These are phyloP conservation scores for Podila clonocystis DNA, from an alignment of 192 early-diverging fungal species.

Conservation along the genomic window DNA sequence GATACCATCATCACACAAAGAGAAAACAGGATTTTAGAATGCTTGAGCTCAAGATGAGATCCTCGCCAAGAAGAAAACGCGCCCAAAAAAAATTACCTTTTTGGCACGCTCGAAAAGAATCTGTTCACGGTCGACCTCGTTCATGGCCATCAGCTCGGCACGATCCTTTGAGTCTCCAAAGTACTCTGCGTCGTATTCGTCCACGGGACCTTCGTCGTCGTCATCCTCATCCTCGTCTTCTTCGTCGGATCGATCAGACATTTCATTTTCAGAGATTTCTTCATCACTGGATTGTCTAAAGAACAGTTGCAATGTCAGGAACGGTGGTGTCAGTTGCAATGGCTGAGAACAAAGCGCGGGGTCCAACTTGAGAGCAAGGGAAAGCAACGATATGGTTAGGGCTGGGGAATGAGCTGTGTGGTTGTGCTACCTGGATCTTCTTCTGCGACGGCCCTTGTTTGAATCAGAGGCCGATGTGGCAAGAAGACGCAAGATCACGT, in stretches of 20 bases:
- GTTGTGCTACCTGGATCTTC: constrained; percentile 34
- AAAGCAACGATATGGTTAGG: no score
- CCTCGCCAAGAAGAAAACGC: no score
- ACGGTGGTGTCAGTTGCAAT: no score
- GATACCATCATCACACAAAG: not conserved
- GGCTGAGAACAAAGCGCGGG: not conserved
- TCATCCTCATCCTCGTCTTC: constrained; percentile 55
- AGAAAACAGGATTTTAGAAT: not conserved
- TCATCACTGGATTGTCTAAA: constrained; percentile 45
- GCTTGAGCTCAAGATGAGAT: not conserved
- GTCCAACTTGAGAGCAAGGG: no score
- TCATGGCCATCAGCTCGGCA: constrained; percentile 64
- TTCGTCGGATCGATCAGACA: constrained; percentile 51
- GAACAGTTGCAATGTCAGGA: no score
- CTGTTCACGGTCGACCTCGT: constrained; percentile 79
- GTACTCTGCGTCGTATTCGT: constrained; percentile 78
- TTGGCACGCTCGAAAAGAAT: constrained; percentile 83
- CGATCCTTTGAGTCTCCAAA: constrained; percentile 78
- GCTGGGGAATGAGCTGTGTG: no score
- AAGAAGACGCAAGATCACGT: constrained; percentile 48
- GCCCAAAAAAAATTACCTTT: constrained; percentile 30
- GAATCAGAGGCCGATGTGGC: constrained; percentile 36
- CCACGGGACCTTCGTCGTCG: constrained; percentile 66
- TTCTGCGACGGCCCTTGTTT: constrained; percentile 46
- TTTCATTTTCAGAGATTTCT: constrained; percentile 52